These are phyloP conservation scores for Sporothrix sp. DNA, from an alignment of 2,329 filamentous ascomycete species.

Conservation along the genomic window DNA sequence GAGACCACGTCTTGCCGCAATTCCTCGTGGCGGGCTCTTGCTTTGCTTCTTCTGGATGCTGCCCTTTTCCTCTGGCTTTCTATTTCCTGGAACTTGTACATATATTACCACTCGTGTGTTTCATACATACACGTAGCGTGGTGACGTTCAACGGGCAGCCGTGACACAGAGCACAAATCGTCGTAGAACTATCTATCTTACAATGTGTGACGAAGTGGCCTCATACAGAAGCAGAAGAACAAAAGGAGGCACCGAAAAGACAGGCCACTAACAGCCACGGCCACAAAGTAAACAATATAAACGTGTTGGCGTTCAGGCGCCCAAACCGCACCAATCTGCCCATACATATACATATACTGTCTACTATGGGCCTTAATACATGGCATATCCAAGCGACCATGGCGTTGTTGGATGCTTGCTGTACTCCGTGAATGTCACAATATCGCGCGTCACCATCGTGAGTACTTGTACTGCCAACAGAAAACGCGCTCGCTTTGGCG, in stretches of 20 bases:
- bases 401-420: too few relatives aligned
- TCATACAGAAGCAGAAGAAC: neutral
- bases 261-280: neutral
- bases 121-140: neutral
- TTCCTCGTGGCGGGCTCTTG: conserved; percentile 1
- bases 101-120: too few relatives aligned
- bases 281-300: neutral
- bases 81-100: too few relatives aligned
- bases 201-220: neutral
- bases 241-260: neutral
- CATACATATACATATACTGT: too few relatives aligned
- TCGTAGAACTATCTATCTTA: neutral
- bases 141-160: neutral
- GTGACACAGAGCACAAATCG: neutral
- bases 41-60: neutral
- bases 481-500: neutral
- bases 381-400: too few relatives aligned
- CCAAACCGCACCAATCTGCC: neutral
- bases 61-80: neutral
- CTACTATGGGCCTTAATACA: too few relatives aligned
- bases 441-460: too few relatives aligned
- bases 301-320: neutral
- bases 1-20: too few relatives aligned
- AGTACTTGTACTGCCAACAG: too few relatives aligned
- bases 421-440: too few relatives aligned